These are phyloP conservation scores for Claviceps sp. DNA, from an alignment of 2,329 filamentous ascomycete genomes.

Conservation along the genomic window DNA sequence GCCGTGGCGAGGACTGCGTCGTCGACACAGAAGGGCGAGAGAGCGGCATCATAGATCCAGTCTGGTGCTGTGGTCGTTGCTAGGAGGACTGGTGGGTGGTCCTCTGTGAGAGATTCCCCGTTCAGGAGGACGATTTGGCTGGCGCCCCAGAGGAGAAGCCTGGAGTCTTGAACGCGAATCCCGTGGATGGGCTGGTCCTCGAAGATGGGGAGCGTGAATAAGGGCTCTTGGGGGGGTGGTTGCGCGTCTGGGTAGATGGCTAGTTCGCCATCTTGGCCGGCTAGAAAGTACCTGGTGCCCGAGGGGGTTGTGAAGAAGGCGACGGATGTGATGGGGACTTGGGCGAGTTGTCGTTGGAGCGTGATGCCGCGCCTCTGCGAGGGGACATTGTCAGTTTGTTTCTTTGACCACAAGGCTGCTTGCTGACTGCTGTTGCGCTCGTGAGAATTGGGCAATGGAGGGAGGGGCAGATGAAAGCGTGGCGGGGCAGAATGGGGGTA, in stretches of 20 bases:
- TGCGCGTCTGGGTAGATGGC: slow-evolving; percentile 35
- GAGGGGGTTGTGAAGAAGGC: slow-evolving; percentile 30
- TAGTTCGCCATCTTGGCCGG: slow-evolving; percentile 46
- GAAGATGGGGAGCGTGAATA: slow-evolving; percentile 42
- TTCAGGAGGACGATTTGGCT: slow-evolving; percentile 34
- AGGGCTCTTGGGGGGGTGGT: slow-evolving; percentile 10
- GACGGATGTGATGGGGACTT: slow-evolving; percentile 47
- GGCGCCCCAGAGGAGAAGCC: slow-evolving; percentile 56
- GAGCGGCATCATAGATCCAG: slow-evolving; percentile 61
- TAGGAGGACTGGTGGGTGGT: slow-evolving; percentile 8
- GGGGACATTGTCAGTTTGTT: background rate
- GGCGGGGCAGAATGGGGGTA: background rate
- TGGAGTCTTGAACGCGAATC: slow-evolving; percentile 32
- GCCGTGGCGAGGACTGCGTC: slow-evolving; percentile 60
- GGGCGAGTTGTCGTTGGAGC: slow-evolving; percentile 24
- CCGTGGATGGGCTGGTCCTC: slow-evolving; percentile 61
- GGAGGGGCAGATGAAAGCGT: background rate
- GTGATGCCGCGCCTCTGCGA: background rate
- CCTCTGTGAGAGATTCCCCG: slow-evolving; percentile 8
- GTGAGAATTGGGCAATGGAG: background rate
- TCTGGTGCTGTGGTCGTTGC: slow-evolving; percentile 40
- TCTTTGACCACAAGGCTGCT: background rate
- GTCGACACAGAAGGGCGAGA: slow-evolving; percentile 30
- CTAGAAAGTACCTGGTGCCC: slow-evolving; percentile 32
- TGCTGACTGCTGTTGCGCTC: too few relatives aligned